These are phyloP conservation scores for Clarireedia paspali DNA, from an alignment of 2,329 filamentous ascomycete genomes.

Conservation along the genomic window DNA sequence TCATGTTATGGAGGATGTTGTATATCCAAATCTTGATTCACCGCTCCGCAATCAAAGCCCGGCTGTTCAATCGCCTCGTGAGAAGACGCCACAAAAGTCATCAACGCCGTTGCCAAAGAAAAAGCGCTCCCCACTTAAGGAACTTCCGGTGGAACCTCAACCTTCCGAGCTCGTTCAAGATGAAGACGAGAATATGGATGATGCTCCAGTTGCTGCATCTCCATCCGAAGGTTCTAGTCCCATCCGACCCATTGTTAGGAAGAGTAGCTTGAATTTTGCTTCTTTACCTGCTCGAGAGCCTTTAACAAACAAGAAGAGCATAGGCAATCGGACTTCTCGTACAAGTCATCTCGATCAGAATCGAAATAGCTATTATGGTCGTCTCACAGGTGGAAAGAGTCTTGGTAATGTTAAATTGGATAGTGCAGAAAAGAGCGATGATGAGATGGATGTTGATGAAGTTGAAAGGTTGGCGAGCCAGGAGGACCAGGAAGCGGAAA, in stretches of 20 bases:
- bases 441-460: conserved; percentile 42
- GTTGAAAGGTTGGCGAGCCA: neutral
- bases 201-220: conserved; percentile 42
- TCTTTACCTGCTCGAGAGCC: conserved; percentile 88
- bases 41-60: conserved; percentile 16
- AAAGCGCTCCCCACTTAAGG: conserved; percentile 2
- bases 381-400: conserved; percentile 67
- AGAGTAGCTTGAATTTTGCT: conserved; percentile 93
- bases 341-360: conserved; percentile 70
- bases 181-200: conserved; percentile 34
- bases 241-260: conserved; percentile 67
- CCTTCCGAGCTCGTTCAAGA: conserved; percentile 5
- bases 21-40: conserved; percentile 21
- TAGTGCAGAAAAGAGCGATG: conserved; percentile 45
- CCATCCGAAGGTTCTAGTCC: conserved; percentile 67
- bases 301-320: conserved; percentile 73
- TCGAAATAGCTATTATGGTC: conserved; percentile 67
- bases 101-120: conserved; percentile 11
- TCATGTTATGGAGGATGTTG: conserved; percentile 4
- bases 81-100: conserved; percentile 14
- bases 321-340: conserved; percentile 63
- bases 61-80: conserved; percentile 16
- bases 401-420: conserved; percentile 44
- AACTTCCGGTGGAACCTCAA: conserved; percentile 3
- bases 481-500: conserved; percentile 25